These are phyloP conservation scores for Eleusine indica DNA, from an alignment of 176 grass and related monocot genomes.

Conservation along the genomic window DNA sequence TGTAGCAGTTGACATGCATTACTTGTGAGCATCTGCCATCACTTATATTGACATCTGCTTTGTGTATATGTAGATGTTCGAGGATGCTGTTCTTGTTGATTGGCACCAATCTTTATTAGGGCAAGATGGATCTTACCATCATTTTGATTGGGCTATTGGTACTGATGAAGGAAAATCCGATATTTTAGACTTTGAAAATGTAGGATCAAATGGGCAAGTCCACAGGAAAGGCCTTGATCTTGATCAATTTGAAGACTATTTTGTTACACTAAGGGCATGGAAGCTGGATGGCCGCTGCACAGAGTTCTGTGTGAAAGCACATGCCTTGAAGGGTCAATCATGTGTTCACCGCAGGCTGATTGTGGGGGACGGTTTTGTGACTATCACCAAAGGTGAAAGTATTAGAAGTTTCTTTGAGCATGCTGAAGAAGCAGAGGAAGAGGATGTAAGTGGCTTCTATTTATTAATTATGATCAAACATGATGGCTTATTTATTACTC, in stretches of 20 bases:
- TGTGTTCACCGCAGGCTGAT: slow-evolving; percentile 83
- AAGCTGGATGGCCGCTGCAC: slow-evolving; percentile 49
- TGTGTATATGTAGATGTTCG: slow-evolving; percentile 62
- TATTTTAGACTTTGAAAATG: slow-evolving; percentile 74
- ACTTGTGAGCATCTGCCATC: not conserved
- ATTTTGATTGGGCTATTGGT: slow-evolving; percentile 87
- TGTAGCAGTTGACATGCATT: slow-evolving; percentile 9
- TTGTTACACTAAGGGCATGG: slow-evolving; percentile 64
- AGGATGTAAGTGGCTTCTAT: slow-evolving; percentile 65
- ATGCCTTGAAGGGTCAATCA: slow-evolving; percentile 81
- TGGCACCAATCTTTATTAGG: slow-evolving; percentile 67
- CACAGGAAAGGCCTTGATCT: slow-evolving; percentile 70
- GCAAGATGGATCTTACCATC: slow-evolving; percentile 57
- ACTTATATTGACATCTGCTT: not conserved
- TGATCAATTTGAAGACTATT: slow-evolving; percentile 57
- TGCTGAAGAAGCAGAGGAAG: slow-evolving; percentile 92
- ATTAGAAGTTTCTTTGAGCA: slow-evolving; percentile 84
- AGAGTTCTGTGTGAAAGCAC: slow-evolving; percentile 85
- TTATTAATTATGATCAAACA: not conserved
- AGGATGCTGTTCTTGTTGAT: slow-evolving; percentile 69
- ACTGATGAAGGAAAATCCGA: slow-evolving; percentile 79
- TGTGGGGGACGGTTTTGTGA: slow-evolving; percentile 75
- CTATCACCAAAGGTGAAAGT: slow-evolving; percentile 72
- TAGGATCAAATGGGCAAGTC: slow-evolving; percentile 64
- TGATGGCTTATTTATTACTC: not conserved